Evolutionary conservation across 2,329 filamentous ascomycete genomes (phyloP), one percentile per base, ranked within the genome.

Genomic region (Metarhizium robertsii): DNA sequence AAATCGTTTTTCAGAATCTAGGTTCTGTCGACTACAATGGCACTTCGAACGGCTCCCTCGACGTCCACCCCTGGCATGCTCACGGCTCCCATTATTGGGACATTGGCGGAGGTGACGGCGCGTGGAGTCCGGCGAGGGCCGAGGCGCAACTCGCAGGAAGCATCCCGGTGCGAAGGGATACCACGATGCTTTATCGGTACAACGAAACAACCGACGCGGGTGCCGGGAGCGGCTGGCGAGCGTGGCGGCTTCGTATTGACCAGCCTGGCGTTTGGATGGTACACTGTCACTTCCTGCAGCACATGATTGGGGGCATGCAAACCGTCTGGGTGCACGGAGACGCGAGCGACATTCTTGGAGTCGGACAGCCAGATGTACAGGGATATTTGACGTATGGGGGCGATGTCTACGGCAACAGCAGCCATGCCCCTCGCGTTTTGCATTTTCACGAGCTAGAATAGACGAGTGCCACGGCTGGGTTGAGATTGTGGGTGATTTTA

Each of bases 281-380:
- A 58, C 81, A 85, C 64, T 85, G 81, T 57, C 81, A 85, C 63
- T 75, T 79, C 20, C 60, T 79, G 49, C 75, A 77, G 54, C 81
- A 85, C 63, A 80, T 81, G 74, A 67, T 80, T 18, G 82, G 83
- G 55, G 59, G 76, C 62, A 67, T 69, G 73, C 53, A 60, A 36
- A 63, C 54, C 10, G 58, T 65, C 13, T 62, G 60, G 62, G 55
- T 64, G 2, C 61, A 65, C 54, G 66, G 66, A 13, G 57, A 65
- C 49, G 60, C 59, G 4, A 50, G 55, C 0, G 58, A 64, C 10
- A 61, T 61, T 20, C 7, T 52, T 14, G 30, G 58, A 53, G 32
- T 62, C 68, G 6, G 40, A 8, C 53, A 65, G 6, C 67, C 67
- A 0, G 68, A 73, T 52, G 65, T 71, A 11, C 58, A 60, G 14